Percentiles rank a stretch among this genome's conserved stretches.
Conservation (phyloP, 78 protist species). For the Chrysochromulina parva region DNA sequence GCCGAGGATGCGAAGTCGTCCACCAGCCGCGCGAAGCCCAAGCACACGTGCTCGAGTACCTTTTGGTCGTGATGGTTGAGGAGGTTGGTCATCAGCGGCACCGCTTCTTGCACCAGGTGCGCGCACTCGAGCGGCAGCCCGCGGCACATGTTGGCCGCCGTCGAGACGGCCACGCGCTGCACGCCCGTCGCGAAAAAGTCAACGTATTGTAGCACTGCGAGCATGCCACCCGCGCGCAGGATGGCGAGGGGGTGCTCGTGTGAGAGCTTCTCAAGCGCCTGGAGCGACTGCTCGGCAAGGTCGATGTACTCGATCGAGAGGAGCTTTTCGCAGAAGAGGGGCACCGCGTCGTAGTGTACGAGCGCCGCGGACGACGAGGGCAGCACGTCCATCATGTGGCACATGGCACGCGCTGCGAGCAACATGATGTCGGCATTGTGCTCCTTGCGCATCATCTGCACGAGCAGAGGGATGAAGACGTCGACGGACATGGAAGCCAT, state of each 20-base stretch:
- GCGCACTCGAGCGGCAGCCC: slow-evolving; percentile 62
- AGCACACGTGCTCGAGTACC: slow-evolving; percentile 57
- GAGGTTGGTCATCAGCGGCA: slow-evolving; percentile 66
- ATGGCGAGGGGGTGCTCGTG: slow-evolving; percentile 67
- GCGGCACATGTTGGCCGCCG: slow-evolving; percentile 66
- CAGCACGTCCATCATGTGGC: slow-evolving; percentile 75
- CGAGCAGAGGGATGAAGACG: slow-evolving; percentile 42
- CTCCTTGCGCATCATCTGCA: slow-evolving; percentile 54
- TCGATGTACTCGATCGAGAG: slow-evolving; percentile 85
- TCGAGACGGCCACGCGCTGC: slow-evolving; percentile 75
- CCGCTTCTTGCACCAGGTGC: slow-evolving; percentile 57
- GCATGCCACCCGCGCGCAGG: slow-evolving; percentile 75
- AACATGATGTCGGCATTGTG: slow-evolving; percentile 78
- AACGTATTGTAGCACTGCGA: slow-evolving; percentile 75
- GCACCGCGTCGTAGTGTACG: slow-evolving; percentile 62
- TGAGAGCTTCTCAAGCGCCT: slow-evolving; percentile 71
- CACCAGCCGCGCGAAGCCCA: slow-evolving; percentile 49
- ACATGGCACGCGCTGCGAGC: slow-evolving; percentile 71
- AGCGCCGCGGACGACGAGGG: slow-evolving; percentile 57
- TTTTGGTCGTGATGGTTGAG: slow-evolving; percentile 47
- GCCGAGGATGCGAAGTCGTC: background rate
- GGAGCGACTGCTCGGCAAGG: slow-evolving; percentile 88
- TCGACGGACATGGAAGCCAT: slow-evolving; percentile 58
- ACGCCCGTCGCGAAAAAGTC: slow-evolving; percentile 81
- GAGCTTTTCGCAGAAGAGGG: slow-evolving; percentile 67